Evolutionary conservation across 192 early-diverging fungal genomes (phyloP), one percentile per base, ranked within the genome.

Genomic region (Diversispora epigaea): DNA sequence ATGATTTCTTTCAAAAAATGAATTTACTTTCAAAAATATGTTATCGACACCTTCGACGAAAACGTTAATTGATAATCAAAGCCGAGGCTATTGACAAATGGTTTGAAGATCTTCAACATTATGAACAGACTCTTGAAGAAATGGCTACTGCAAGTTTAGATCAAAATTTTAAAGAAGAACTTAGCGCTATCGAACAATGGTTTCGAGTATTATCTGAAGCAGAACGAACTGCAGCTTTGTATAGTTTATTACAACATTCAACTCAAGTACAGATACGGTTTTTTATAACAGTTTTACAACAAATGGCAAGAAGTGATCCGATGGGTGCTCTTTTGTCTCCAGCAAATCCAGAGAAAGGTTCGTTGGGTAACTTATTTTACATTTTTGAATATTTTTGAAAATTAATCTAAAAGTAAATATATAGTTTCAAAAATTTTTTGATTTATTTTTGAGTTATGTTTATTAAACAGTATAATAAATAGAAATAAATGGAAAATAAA

Each of bases 141-240:
- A 94, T 96, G 92, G 92, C 93, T 56, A 81, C 83, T 40, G 88
- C 89, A 55, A 89, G 89, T 68, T 80, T 94, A 60, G 94, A 96
- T 78, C 90, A 89, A 52, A 88, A 87, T 71, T 96, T 95, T 77
- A 90, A 93, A 70, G 95, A 96, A 61, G 96, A 96, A 79, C 88
- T 98, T 56, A 87, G 89, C 58, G 91, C 94, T 55, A 92, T 98
- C 60, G 94, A 98, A 80, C 90, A 96, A 72, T 98, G 96, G 96
- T 95, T 98, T 81, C 86, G 87, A 6, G 91, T 95, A 43, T 84
- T 96, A 62, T 87, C 90, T 4, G 95, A 98, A 76, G 89, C 93
- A 39, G 96, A 98, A 83, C 84, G 94, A 40, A 97, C 95, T 15
- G 89, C 94, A n/a, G 91, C 93, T 22, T 87, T 98, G 72, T 97